Evolutionary conservation across 2,329 filamentous ascomycete species (phyloP), one percentile per base, ranked within the genome.

Genomic region (Colletotrichum nymphaeae): DNA sequence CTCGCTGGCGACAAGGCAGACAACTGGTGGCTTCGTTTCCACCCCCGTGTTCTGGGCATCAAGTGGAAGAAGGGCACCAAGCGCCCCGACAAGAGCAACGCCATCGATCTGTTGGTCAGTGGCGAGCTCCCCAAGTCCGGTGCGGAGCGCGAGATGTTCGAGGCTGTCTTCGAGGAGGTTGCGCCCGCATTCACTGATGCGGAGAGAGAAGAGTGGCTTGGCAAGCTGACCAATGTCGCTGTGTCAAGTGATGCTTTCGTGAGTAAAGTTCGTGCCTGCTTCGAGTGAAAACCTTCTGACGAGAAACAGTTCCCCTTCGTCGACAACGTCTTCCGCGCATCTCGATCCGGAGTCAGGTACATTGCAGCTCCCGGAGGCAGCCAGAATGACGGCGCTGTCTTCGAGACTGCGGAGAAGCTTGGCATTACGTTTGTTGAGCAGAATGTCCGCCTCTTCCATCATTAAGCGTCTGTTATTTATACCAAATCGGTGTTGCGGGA

Each of bases 21-120:
- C 85, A 98, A 97, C 89, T 98, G 96, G 96, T 99, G 96, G 97
- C 93, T 99, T 89, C 94, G 97, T 80, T 98, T 98, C 91, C 94
- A 98, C 87, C 93, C 94, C 78, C 93, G 94, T 66, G 94, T 97
- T 14, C 89, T 98, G 63, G 89, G 87, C 80, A 93, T 99, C 83
- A 94, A 96, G 87, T 99, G 95, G 94, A 98, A 98, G 90, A 96
- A 97, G 87, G 96, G 97, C 79, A 95, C 94, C 81, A 98, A 98
- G 92, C 92, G 97, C 71, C 90, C 97, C 59, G 96, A 98, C 84
- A 99, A 98, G 91, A 97, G 94, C 88, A 99, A 99, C 83, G 96
- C 95, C 76, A 98, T 98, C 80, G 97, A 98, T 82, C 88, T 98
- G 80, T 91, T 98, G 76, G 97, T 97, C 83, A 97, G 94, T 75